Conservation (phyloP, 108 stramenopile genomes). For the Asterionellopsis glacialis region DNA sequence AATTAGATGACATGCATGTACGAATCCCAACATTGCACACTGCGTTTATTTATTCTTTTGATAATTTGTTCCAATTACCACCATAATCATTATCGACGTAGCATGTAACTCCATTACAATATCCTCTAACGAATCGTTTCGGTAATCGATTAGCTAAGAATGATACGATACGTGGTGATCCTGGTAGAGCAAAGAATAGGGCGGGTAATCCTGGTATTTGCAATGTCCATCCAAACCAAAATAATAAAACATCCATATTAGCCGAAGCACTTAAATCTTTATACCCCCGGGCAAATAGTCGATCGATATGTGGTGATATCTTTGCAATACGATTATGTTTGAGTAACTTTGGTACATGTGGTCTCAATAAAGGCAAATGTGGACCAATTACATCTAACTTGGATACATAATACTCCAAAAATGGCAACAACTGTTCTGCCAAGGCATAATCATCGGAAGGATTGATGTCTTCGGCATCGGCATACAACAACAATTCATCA, state of each 20-base stretch:
- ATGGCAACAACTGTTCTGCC: conserved; percentile 63
- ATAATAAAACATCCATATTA: conserved; percentile 73
- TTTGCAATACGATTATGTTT: conserved; percentile 63
- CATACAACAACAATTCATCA: conserved; percentile 64
- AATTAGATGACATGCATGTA: too few species aligned
- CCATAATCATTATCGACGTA: conserved; percentile 57
- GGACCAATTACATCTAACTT: conserved; percentile 58
- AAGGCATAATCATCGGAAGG: conserved; percentile 41
- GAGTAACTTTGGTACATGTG: conserved; percentile 54
- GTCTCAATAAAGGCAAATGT: conserved; percentile 62
- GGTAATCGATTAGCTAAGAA: conserved; percentile 65
- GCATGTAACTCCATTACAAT: conserved; percentile 45
- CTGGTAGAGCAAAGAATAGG: conserved; percentile 54
- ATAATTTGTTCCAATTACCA: conserved; percentile 49
- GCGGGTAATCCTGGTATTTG: conserved; percentile 47
- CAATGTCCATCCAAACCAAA: conserved; percentile 69
- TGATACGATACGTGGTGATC: conserved; percentile 38
- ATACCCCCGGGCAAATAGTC: conserved; percentile 57
- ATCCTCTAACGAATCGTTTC: conserved; percentile 53
- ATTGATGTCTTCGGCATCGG: conserved; percentile 22
- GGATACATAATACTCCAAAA: conserved; percentile 51
- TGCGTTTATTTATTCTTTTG: conserved; percentile 10
- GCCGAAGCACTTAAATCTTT: conserved; percentile 49
- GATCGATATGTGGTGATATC: conserved; percentile 51
- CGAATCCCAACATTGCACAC: too few species aligned